These are phyloP conservation scores for Coemansia sp. DNA, from an alignment of 192 early-diverging fungal genomes.

Conservation along the genomic window DNA sequence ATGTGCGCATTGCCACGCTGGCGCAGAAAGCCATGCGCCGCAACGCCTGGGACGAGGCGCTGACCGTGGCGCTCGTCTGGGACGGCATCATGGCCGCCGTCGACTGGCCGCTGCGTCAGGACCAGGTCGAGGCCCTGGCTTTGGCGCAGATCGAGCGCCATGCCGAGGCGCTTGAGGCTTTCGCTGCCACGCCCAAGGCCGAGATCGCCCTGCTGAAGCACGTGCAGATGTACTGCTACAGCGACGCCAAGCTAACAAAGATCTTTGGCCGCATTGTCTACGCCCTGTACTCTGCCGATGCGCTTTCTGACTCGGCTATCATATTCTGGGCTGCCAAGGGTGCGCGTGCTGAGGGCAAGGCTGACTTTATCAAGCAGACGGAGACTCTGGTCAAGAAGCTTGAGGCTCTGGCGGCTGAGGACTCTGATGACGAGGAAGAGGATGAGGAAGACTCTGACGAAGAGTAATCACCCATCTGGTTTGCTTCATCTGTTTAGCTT, in stretches of 20 bases:
- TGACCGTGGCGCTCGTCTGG: slow-evolving; percentile 79
- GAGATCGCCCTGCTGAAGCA: slow-evolving; percentile 84
- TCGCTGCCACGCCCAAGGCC: slow-evolving; percentile 57
- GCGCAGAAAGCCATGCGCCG: slow-evolving; percentile 29
- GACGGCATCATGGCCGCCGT: slow-evolving; percentile 73
- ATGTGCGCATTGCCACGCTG: slow-evolving; percentile 24
- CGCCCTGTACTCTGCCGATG: slow-evolving; percentile 85
- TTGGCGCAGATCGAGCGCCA: slow-evolving; percentile 64
- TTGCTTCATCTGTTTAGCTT: not conserved
- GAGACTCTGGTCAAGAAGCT: slow-evolving; percentile 85
- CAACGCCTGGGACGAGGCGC: slow-evolving; percentile 69
- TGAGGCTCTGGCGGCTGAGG: slow-evolving; percentile 63
- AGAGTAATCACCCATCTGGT: not conserved
- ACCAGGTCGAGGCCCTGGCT: slow-evolving; percentile 79
- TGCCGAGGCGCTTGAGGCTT: slow-evolving; percentile 69
- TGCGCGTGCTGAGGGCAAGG: slow-evolving; percentile 81
- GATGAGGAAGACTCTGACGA: slow-evolving; percentile 17
- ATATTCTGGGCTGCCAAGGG: slow-evolving; percentile 95
- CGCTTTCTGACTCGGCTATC: slow-evolving; percentile 87
- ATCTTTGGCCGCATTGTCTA: slow-evolving; percentile 80
- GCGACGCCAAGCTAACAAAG: slow-evolving; percentile 86
- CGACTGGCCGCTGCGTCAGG: slow-evolving; percentile 75
- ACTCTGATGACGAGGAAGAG: slow-evolving; percentile 59
- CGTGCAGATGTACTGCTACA: slow-evolving; percentile 83
- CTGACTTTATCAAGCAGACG: slow-evolving; percentile 90